phyloP scores from a whole-genome alignment of 768 basidiomycete species.

The Rhodotorula babjevae region DNA sequence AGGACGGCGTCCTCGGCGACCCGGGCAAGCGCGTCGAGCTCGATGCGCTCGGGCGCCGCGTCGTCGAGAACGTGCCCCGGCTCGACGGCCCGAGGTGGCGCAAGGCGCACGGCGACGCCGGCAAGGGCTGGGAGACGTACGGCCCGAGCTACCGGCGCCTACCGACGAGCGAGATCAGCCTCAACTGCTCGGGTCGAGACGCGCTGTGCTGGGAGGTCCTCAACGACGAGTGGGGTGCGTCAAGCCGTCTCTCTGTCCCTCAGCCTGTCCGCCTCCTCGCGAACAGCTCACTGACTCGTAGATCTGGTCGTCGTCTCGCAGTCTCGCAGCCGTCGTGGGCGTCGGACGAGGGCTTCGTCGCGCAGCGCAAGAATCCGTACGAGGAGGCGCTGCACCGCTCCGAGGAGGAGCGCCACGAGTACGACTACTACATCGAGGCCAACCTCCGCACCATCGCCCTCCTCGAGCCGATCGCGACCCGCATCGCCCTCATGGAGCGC shows the following conservation, averaged over 20 bases:
- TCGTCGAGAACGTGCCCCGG: constrained; percentile 68
- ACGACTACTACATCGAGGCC: constrained; percentile 89
- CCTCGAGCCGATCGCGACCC: constrained; percentile 76
- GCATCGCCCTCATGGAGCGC: constrained; percentile 79
- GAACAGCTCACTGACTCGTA: not conserved
- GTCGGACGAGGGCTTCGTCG: constrained; percentile 85
- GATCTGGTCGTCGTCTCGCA: not conserved
- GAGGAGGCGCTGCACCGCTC: constrained; percentile 94
- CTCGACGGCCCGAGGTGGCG: constrained; percentile 58
- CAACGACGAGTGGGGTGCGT: constrained; percentile 75
- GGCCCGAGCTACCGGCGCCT: constrained; percentile 60
- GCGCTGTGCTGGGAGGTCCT: constrained; percentile 90
- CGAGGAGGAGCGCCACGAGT: constrained; percentile 97
- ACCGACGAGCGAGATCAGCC: constrained; percentile 64
- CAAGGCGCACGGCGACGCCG: constrained; percentile 50
- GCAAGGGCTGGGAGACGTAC: constrained; percentile 53
- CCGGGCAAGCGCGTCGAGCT: constrained; percentile 60
- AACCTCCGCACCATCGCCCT: constrained; percentile 83
- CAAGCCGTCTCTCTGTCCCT: too few species aligned
- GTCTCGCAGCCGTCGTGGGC: constrained; percentile 98
- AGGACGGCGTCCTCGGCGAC: constrained; percentile 44
- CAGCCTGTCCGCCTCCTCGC: too few species aligned
- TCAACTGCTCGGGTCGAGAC: constrained; percentile 91
- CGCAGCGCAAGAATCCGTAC: constrained; percentile 93
- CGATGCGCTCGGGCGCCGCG: constrained; percentile 53